Conservation (phyloP, 352 stramenopile species). For the Elongisporangium undulatum region DNA sequence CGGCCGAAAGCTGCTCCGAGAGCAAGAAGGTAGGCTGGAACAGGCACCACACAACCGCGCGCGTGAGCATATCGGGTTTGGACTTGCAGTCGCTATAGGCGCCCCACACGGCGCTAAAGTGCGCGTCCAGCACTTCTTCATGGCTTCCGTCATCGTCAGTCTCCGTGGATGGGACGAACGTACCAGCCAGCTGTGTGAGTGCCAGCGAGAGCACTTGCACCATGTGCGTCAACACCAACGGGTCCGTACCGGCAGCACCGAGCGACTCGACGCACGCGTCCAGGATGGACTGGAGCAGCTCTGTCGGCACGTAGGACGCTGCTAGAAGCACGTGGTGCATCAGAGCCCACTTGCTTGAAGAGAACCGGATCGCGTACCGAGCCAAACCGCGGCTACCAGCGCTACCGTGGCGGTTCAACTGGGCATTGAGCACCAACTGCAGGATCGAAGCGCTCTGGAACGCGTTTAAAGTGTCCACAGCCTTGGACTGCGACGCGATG, state of each 20-base stretch:
- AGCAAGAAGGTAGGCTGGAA: constrained; percentile 72
- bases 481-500: constrained; percentile 17
- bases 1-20: constrained; percentile 8
- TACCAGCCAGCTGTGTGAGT: constrained; percentile 37
- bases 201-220: constrained; percentile 56
- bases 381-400: constrained; percentile 17
- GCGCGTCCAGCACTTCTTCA: constrained; percentile 36
- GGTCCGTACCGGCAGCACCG: constrained; percentile 47
- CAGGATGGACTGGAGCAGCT: constrained; percentile 30
- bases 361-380: constrained; percentile 32
- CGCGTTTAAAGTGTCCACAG: constrained; percentile 24
- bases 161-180: constrained; percentile 16
- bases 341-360: constrained; percentile 51
- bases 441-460: constrained; percentile 32
- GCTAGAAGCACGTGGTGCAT: constrained; percentile 43
- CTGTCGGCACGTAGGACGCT: constrained; percentile 41
- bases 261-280: constrained; percentile 46
- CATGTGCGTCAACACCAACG: constrained; percentile 56
- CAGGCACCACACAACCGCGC: constrained; percentile 56
- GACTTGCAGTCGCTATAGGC: constrained; percentile 66
- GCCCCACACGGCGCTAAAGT: constrained; percentile 32
- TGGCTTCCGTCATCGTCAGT: constrained; percentile 19
- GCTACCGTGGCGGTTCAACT: constrained; percentile 16
- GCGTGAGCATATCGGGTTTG: constrained; percentile 64
- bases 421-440: constrained; percentile 24